Evolutionary conservation across 805 yeast genomes (phyloP).

Genomic region (Dipodascopsis uninucleata): DNA sequence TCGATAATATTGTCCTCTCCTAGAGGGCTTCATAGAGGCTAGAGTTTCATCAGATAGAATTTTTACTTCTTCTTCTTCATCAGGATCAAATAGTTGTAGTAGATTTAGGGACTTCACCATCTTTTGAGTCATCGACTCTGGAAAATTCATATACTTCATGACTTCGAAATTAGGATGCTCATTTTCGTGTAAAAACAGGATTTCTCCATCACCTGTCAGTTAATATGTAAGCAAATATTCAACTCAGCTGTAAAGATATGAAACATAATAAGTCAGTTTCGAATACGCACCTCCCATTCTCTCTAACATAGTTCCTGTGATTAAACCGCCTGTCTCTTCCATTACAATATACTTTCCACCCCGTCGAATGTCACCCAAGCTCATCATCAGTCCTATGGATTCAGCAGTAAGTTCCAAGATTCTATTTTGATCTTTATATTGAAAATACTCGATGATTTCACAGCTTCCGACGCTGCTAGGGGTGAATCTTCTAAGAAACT

Average conservation of each 20-base stretch:
- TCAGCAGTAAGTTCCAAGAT: slow-evolving; percentile 83
- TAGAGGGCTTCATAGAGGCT: slow-evolving; percentile 52
- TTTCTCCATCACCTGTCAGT: slow-evolving; percentile 50
- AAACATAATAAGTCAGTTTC: too few relatives aligned
- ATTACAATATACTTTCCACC: slow-evolving; percentile 85
- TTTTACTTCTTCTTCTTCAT: slow-evolving; percentile 43
- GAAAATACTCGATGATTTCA: slow-evolving; percentile 65
- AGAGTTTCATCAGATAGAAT: slow-evolving; percentile 49
- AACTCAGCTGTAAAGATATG: too few relatives aligned
- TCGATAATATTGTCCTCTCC: slow-evolving; percentile 63
- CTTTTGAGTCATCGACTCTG: slow-evolving; percentile 48
- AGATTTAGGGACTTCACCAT: slow-evolving; percentile 70
- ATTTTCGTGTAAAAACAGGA: slow-evolving; percentile 80
- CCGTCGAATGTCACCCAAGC: slow-evolving; percentile 76
- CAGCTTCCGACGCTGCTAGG: slow-evolving; percentile 72
- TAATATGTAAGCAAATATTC: too few relatives aligned
- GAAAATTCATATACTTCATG: slow-evolving; percentile 56
- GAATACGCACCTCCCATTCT: slow-evolving; percentile 60
- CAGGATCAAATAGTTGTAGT: slow-evolving; percentile 81
- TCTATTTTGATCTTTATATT: slow-evolving; percentile 69
- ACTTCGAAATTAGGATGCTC: slow-evolving; percentile 84
- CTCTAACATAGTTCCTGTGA: slow-evolving; percentile 81
- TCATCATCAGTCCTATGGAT: slow-evolving; percentile 70
- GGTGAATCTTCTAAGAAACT: slow-evolving; percentile 80
- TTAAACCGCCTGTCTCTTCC: slow-evolving; percentile 94